phyloP scores from a whole-genome alignment of 805 yeast species.

The Vanderwaltozyma verrucispora region DNA sequence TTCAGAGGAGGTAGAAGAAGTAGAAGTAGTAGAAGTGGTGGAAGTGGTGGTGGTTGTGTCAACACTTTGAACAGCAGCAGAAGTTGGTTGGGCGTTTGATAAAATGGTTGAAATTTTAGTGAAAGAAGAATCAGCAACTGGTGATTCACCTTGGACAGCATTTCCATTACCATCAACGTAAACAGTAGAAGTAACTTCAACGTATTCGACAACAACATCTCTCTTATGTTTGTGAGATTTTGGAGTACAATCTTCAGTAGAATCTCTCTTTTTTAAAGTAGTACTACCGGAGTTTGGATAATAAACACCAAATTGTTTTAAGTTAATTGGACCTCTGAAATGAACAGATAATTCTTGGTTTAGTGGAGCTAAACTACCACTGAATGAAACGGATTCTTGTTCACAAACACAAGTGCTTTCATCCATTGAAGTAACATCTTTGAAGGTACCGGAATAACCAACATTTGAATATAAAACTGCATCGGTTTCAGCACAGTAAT shows the following conservation, averaged over 20 bases:
- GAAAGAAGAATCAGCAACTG: slow-evolving; percentile 7
- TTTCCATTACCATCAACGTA: slow-evolving; percentile 49
- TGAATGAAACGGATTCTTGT: slow-evolving; percentile 44
- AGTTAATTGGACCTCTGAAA: slow-evolving; percentile 63
- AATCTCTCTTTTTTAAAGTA: slow-evolving; percentile 36
- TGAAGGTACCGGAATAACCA: slow-evolving; percentile 79
- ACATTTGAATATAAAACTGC: slow-evolving; percentile 61
- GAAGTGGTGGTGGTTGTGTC: slow-evolving; percentile 11
- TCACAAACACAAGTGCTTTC: slow-evolving; percentile 59
- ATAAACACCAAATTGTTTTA: slow-evolving; percentile 75
- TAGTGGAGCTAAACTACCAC: slow-evolving; percentile 57
- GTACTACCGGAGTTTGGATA: slow-evolving; percentile 45
- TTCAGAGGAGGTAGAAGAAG: slow-evolving; percentile 26
- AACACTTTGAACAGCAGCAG: slow-evolving; percentile 1
- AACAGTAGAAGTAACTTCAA: slow-evolving; percentile 72
- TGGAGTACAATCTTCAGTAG: slow-evolving; percentile 12
- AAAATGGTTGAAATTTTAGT: slow-evolving; percentile 10
- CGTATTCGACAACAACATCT: slow-evolving; percentile 50
- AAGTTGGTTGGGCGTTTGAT: background rate
- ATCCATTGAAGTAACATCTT: slow-evolving; percentile 73
- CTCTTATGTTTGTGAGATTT: slow-evolving; percentile 44
- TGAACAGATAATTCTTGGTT: slow-evolving; percentile 65
- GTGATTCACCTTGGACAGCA: slow-evolving; percentile 9
- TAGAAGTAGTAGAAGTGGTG: slow-evolving; percentile 17
- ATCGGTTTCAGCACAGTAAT: slow-evolving; percentile 64